These are phyloP conservation scores for Exophiala calicioides DNA, from an alignment of 2,329 filamentous ascomycete species.

Conservation along the genomic window DNA sequence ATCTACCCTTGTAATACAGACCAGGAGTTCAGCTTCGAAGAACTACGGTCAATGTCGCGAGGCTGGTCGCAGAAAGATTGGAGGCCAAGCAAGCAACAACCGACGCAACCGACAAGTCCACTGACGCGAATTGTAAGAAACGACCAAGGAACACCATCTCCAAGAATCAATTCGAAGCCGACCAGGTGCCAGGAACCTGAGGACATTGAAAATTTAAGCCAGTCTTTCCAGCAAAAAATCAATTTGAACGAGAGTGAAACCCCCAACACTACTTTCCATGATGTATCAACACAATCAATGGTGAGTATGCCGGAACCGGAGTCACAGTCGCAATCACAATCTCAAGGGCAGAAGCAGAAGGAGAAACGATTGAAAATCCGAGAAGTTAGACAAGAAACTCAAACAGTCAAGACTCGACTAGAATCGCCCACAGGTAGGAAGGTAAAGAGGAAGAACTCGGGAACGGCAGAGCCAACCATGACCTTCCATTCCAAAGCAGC, in stretches of 20 bases:
- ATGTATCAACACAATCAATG: conserved; percentile 28
- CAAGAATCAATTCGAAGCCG: conserved; percentile 11
- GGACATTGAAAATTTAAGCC: conserved; percentile 32
- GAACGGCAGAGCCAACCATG: conserved; percentile 80
- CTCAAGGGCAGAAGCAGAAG: conserved; percentile 40
- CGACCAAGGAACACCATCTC: background rate
- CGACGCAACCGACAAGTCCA: background rate
- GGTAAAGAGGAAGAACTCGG: conserved; percentile 71
- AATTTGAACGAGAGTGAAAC: conserved; percentile 11
- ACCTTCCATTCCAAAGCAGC: conserved; percentile 93
- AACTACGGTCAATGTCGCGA: conserved; percentile 75
- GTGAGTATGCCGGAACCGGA: conserved; percentile 29
- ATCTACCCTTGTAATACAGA: conserved; percentile 77
- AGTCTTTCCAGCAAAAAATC: conserved; percentile 23
- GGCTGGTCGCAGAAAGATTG: conserved; percentile 65
- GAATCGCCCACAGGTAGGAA: conserved; percentile 87
- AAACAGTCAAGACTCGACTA: conserved; percentile 92
- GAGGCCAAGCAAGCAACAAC: conserved; percentile 36
- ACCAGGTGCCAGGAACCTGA: conserved; percentile 32
- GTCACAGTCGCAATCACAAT: conserved; percentile 25
- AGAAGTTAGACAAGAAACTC: conserved; percentile 82
- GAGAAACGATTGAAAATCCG: conserved; percentile 75
- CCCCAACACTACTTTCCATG: conserved; percentile 18
- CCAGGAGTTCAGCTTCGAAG: conserved; percentile 86
- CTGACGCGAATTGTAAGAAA: conserved; percentile 13